These are phyloP conservation scores for Stenogyne calaminthoides DNA, from an alignment of 305 asterid species.

Conservation along the genomic window DNA sequence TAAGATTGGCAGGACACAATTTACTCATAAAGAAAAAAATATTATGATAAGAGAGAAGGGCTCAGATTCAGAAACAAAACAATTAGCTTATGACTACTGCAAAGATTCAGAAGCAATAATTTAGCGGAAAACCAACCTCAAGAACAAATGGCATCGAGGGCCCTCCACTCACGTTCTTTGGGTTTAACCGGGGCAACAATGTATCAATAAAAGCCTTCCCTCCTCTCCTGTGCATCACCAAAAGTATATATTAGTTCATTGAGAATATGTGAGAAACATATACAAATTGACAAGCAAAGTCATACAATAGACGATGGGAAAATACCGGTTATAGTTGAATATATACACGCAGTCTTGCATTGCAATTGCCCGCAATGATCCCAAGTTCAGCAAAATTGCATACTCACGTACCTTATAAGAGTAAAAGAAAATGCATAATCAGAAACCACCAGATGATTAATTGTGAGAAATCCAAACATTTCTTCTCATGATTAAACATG, in stretches of 20 bases:
- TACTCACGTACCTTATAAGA: constrained; percentile 77
- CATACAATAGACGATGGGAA: constrained; percentile 26
- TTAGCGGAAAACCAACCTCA: constrained; percentile 61
- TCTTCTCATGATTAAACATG: constrained; percentile 11
- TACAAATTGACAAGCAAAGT: constrained; percentile 18
- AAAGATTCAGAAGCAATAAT: constrained; percentile 16
- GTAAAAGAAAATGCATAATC: constrained; percentile 29
- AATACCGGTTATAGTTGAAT: constrained; percentile 93
- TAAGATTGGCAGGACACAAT: not conserved
- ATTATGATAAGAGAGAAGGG: not conserved
- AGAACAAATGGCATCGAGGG: constrained; percentile 97
- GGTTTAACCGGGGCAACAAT: constrained; percentile 89
- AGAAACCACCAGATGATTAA: constrained; percentile 28
- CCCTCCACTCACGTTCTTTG: constrained; percentile 62
- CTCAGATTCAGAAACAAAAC: not conserved
- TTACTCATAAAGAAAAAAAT: not conserved
- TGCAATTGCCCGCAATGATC: constrained; percentile 88
- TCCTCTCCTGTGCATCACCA: constrained; percentile 59
- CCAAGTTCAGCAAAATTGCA: constrained; percentile 94
- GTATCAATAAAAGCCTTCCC: constrained; percentile 97
- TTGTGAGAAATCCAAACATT: constrained; percentile 7
- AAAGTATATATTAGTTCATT: constrained; percentile 24
- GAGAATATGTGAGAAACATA: constrained; percentile 16
- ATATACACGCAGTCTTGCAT: constrained; percentile 88
- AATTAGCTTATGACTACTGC: not conserved